Evolutionary conservation across 495 filamentous ascomycete species (phyloP), one percentile per base, ranked within the genome.

Genomic region (Trichoderma orchidacearum): DNA sequence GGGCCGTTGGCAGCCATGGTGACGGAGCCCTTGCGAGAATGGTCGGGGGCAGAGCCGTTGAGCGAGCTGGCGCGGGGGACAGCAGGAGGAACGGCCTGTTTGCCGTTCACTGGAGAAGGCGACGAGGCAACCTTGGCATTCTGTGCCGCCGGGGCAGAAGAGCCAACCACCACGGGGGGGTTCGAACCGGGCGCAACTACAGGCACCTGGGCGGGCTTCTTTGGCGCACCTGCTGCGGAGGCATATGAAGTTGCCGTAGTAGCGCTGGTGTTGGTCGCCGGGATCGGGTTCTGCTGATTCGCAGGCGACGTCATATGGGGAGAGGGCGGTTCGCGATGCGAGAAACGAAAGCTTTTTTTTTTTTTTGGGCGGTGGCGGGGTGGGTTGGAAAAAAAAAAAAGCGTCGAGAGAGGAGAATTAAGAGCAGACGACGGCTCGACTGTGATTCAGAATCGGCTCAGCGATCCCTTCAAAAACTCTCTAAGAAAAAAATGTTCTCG

Each of bases 1-100:
- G 87, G 80, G 34, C 86, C 86, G 59, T 84, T 80, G 51, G 89
- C 84, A 64, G 78, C 90, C 72, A 95, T 94, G 56, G 88, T 93
- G 57, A 95, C 85, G 17, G 89, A 92, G 55, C 83, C 82, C 72
- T 93, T 93, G 58, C 87, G 81, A 59, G 72, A 78, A 73, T 96
- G 91, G 59, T 92, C 86, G 41, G 41, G 41, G 56, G 70, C 73
- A 17, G 64, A 66, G 51, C 83, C 78, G 63, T 82, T 76, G 52
- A 77, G 68, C 64, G 82, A 73, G 59, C 74, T 80, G 60, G 82
- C 81, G 63, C 84, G 82, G 35, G 81, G 80, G 62, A 89, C 79
- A 57, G 85, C 86, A 30, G 85, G 85, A 69, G 83, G 76, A 64
- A 90, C 84, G 71, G 78, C 71, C 9, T 79, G 80, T 72, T 85